Base-by-base conservation (phyloP, 441 rosid genomes). In the Theobroma grandiflorum region DNA sequence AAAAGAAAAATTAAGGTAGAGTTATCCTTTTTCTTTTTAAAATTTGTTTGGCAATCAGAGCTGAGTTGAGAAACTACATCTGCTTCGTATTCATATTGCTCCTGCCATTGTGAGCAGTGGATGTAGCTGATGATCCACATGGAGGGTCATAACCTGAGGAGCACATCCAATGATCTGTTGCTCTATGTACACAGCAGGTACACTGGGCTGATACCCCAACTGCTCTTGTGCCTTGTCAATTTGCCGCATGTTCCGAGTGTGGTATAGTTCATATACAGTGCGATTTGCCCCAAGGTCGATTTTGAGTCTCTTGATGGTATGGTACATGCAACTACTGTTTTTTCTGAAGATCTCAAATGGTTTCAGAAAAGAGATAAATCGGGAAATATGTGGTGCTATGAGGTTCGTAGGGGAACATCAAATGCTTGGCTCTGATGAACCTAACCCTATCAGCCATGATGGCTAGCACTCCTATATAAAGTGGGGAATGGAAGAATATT, bases 141-240 rank as follows among this genome's bases (percentile, higher is more conserved):
- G 88, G 47, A 90, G 87, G 75, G 83, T 83, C 89, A 89, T 88
- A 33, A 90, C 77, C 82, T 89, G 89, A n/a, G 78, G 84, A 16
- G 87, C 88, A 35, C 93, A 90, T 6, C 91, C 94, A 6, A 88
- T 83, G 38, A 89, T 80, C 84, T 84, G 84, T 59, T 89, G 84
- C 6, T 91, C 89, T 4, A 88, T 92, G 86, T 90, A 90, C 72
- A 90, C 88, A 2, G 83, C 89, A 0, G 93, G 91, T 15, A 86
- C 83, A 45, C 66, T 84, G 4, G 71, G 72, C 77, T 84, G 76
- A 47, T 86, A 76, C 1, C 91, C 91, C 2, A 77, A 74, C 80
- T 84, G 88, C 82, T 77, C 74, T 72, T 90, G 82, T 15, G 88
- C 93, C 67, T 77, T 78, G 75, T 89, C 91, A 4, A 90, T 71